phyloP scores from a whole-genome alignment of 495 filamentous ascomycete genomes.

The Neohortaea acidophila region DNA sequence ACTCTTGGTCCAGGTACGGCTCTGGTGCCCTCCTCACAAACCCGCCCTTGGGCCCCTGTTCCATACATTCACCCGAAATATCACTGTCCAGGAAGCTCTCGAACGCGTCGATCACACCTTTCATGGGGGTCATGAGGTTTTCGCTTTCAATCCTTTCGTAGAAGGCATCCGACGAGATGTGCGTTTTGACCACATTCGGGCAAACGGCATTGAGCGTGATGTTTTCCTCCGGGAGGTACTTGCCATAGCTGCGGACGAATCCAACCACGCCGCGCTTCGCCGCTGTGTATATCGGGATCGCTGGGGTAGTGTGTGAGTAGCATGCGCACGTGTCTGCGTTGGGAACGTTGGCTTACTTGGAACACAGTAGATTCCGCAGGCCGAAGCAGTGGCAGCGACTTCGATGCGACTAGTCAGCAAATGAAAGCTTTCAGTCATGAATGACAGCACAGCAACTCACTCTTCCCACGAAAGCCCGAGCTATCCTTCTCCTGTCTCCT shows the following conservation, averaged over 20 bases:
- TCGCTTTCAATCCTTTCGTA: conserved; percentile 14
- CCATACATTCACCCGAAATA: conserved; percentile 16
- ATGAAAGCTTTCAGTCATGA: background rate
- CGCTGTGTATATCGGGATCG: conserved; percentile 19
- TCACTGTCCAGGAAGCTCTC: conserved; percentile 12
- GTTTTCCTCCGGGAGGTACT: conserved; percentile 19
- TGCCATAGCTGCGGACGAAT: conserved; percentile 20
- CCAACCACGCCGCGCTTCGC: conserved; percentile 20
- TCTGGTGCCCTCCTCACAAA: conserved; percentile 2
- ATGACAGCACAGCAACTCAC: conserved; percentile 3
- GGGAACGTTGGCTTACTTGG: conserved; percentile 9
- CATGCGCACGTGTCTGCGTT: too few relatives aligned
- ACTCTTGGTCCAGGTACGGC: conserved; percentile 13
- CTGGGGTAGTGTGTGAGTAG: too few relatives aligned
- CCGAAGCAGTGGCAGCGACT: conserved; percentile 17
- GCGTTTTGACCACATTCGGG: conserved; percentile 19
- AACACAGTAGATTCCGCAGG: conserved; percentile 20
- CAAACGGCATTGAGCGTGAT: conserved; percentile 21
- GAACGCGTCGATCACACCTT: conserved; percentile 18
- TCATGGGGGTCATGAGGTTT: conserved; percentile 14
- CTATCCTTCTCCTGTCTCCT: conserved; percentile 17
- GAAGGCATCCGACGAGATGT: conserved; percentile 17
- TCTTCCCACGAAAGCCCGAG: conserved; percentile 18
- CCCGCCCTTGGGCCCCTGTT: conserved; percentile 15
- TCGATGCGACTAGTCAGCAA: background rate